A percentile compares a stretch with the other conserved stretches of the same genome.
Conservation (phyloP, 1,284 basidiomycete species). For the Rhodotorula mucilaginosa region DNA sequence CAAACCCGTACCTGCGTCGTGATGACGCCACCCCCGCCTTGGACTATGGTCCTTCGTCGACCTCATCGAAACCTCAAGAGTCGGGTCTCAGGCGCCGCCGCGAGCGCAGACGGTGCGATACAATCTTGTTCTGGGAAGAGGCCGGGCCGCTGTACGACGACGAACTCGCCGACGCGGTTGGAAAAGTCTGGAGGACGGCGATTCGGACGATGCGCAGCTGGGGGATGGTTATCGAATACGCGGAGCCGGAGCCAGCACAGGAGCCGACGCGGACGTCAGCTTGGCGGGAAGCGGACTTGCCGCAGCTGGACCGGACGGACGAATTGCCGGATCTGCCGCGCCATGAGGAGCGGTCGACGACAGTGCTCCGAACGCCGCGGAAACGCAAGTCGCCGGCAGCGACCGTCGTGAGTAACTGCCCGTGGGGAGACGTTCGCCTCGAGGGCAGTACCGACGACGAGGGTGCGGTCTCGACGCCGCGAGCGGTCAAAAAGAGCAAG, state of each 20-base stretch:
- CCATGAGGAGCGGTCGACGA: not conserved
- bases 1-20: not conserved
- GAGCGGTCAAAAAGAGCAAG: not conserved
- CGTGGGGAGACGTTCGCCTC: slow-evolving; percentile 10
- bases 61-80: not conserved
- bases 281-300: not conserved
- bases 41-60: no score
- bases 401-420: not conserved
- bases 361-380: not conserved
- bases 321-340: slow-evolving; percentile 8
- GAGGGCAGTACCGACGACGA: not conserved
- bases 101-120: not conserved
- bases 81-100: not conserved
- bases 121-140: not conserved
- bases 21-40: not conserved
- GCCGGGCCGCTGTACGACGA: slow-evolving; percentile 3
- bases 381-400: not conserved
- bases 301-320: not conserved
- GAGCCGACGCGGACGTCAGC: not conserved
- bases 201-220: slow-evolving; percentile 11
- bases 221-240: slow-evolving; percentile 16
- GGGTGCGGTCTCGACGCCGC: not conserved
- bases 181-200: slow-evolving; percentile 16
- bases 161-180: slow-evolving; percentile 10
- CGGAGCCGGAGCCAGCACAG: not conserved